Evolutionary conservation across 1,284 basidiomycete genomes (phyloP), one percentile per base, ranked within the genome.

Genomic region (Ganoderma sinense): DNA sequence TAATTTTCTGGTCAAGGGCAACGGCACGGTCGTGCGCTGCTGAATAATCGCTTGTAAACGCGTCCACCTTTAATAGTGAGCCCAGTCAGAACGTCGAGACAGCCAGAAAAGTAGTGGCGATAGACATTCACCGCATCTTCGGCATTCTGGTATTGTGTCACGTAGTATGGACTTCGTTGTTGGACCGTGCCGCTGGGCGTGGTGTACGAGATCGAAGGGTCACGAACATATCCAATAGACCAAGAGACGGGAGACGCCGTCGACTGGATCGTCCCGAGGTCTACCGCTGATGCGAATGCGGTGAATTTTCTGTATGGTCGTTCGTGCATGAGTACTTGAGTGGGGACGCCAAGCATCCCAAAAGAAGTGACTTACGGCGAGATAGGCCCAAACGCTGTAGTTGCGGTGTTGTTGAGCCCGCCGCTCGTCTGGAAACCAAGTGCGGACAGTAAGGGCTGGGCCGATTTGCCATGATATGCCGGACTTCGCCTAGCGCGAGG

Each of bases 91-190:
- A 51, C 3, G 23, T 2, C 20, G 10, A 26, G 8, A 0, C 23
- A 26, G 41, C n/a, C 33, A n/a, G 45, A 33, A 8, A 26, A 11
- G 16, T 29, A 51, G 36, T 36, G 6, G 45, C 61, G 8, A 43
- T 33, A 31, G n/a, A 8, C 43, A 33, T 78, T 66, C 20, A 79
- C 79, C n/a, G 74, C 66, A 14, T 64, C 29, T 11, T 39, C 36
- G 3, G 71, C 23, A 14, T 10, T 71, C 26, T 68, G 64, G 33
- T 76, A 79, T 18, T 75, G 66, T 6, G 76, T 69, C 23, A 64
- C 69, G 58, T 71, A 81, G 70, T 75, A 79, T 16, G 80, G 74
- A 14, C 69, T 71, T 18, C 80, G 77, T 7, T 69, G 59, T 53
- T 78, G 71, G 7, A 69, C 78, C 66, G 40, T 75, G 62, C 72